phyloP scores from a whole-genome alignment of 495 filamentous ascomycete species.

The Aspergillus avenaceus region DNA sequence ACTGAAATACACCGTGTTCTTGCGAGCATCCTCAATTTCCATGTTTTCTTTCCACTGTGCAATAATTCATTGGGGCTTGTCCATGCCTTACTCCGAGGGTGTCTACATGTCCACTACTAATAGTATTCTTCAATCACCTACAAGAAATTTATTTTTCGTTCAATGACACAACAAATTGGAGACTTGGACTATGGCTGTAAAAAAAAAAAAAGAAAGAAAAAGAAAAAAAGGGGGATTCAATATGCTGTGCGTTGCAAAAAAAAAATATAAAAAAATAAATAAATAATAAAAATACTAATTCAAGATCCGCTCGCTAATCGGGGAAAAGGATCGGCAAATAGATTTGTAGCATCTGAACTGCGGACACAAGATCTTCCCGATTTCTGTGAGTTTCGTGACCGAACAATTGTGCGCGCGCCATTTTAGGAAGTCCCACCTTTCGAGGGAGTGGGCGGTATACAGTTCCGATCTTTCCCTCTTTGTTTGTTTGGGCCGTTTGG shows the following conservation, averaged over 20 bases:
- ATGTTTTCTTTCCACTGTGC: no score
- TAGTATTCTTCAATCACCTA: no score
- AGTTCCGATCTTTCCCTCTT: background rate
- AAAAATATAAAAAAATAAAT: background rate
- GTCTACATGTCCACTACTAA: no score
- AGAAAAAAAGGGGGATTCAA: background rate
- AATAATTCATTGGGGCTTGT: background rate
- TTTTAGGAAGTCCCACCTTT: background rate
- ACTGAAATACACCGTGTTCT: no score
- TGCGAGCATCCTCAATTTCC: no score
- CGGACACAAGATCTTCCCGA: background rate
- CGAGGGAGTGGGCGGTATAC: background rate
- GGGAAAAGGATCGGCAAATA: slow-evolving; percentile 2
- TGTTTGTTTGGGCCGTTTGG: background rate
- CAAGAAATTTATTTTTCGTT: no score
- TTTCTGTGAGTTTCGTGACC: background rate
- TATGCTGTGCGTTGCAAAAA: background rate
- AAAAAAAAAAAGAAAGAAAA: no score
- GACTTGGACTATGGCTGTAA: no score
- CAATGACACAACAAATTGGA: no score
- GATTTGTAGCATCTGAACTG: background rate
- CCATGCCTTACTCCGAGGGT: background rate
- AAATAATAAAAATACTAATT: background rate
- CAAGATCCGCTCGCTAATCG: background rate
- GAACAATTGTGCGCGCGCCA: background rate